phyloP scores from a whole-genome alignment of 306 rosid species.

The Alnus glutinosa region DNA sequence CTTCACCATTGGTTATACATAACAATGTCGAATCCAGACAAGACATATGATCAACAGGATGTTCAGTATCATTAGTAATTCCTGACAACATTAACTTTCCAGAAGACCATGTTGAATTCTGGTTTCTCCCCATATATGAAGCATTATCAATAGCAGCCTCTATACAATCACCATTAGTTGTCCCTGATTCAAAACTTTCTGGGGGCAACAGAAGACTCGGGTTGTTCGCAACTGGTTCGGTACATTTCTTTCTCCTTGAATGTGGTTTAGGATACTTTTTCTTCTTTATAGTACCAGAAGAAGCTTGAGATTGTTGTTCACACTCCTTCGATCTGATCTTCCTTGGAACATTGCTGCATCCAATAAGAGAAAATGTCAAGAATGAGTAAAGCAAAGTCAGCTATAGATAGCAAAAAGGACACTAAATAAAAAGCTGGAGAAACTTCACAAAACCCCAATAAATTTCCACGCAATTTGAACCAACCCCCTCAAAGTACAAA shows the following conservation, averaged over 20 bases:
- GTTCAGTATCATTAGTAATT: slow-evolving; percentile 17
- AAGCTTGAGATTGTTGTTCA: slow-evolving; percentile 26
- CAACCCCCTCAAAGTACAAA: too few species aligned
- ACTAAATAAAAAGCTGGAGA: background rate
- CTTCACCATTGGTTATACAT: slow-evolving; percentile 8
- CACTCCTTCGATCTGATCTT: slow-evolving; percentile 37
- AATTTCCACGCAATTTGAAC: too few species aligned
- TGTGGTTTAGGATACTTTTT: slow-evolving; percentile 9
- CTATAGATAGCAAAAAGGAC: slow-evolving; percentile 7
- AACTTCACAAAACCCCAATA: too few species aligned
- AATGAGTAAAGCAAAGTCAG: slow-evolving; percentile 24
- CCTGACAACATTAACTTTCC: slow-evolving; percentile 24
- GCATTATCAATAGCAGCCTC: slow-evolving; percentile 13
- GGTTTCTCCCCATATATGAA: slow-evolving; percentile 5
- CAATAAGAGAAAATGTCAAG: slow-evolving; percentile 22
- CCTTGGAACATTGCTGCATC: slow-evolving; percentile 50
- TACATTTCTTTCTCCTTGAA: slow-evolving; percentile 12
- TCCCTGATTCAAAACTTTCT: slow-evolving; percentile 5
- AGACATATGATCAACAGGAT: slow-evolving; percentile 1
- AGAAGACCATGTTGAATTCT: slow-evolving; percentile 21
- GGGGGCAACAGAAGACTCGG: slow-evolving; percentile 5
- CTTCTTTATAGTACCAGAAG: slow-evolving; percentile 14
- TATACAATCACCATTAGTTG: slow-evolving; percentile 6
- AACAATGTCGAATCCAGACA: slow-evolving; percentile 17
- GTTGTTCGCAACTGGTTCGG: slow-evolving; percentile 15